A percentile compares a stretch with the other conserved stretches of the same genome.
Conservation (phyloP, 2,329 filamentous ascomycete species). For the Xylariales sp. region DNA sequence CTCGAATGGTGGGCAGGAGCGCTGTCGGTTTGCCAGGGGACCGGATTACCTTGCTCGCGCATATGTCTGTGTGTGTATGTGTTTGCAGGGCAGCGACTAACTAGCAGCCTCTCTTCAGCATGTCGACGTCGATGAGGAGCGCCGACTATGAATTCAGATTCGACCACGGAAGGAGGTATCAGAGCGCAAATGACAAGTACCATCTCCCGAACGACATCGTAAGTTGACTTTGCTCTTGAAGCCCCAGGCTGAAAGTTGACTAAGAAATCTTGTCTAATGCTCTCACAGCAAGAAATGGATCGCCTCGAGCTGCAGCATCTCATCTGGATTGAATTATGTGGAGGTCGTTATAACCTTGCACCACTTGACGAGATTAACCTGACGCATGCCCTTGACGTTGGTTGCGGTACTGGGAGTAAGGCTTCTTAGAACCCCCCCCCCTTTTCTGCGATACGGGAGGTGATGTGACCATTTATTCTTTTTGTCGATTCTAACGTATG, state of each 20-base stretch:
- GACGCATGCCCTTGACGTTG: constrained; percentile 10
- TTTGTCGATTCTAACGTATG: constrained; percentile 2
- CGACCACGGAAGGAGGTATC: constrained; percentile 13
- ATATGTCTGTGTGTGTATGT: too few species aligned
- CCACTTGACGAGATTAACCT: constrained; percentile 11
- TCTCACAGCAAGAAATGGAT: constrained; percentile 13
- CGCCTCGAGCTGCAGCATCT: constrained; percentile 16
- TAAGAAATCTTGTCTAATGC: background rate
- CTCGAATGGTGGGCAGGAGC: background rate
- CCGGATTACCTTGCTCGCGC: too few species aligned
- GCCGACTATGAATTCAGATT: constrained; percentile 11
- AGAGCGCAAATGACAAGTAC: constrained; percentile 13
- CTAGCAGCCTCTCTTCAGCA: constrained; percentile 4
- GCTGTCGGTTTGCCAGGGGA: too few species aligned
- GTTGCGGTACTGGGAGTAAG: constrained; percentile 10
- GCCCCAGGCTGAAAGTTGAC: background rate
- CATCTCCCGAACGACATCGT: constrained; percentile 15
- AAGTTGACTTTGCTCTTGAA: constrained; percentile 1
- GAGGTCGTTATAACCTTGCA: constrained; percentile 13
- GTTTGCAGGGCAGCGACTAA: too few species aligned
- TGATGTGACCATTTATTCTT: too few species aligned
- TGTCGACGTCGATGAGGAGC: constrained; percentile 12
- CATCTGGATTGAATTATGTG: constrained; percentile 13
- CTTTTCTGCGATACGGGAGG: background rate
- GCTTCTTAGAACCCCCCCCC: background rate